Evolutionary conservation across 768 basidiomycete genomes (phyloP).

Genomic region (Mycena galopus): DNA sequence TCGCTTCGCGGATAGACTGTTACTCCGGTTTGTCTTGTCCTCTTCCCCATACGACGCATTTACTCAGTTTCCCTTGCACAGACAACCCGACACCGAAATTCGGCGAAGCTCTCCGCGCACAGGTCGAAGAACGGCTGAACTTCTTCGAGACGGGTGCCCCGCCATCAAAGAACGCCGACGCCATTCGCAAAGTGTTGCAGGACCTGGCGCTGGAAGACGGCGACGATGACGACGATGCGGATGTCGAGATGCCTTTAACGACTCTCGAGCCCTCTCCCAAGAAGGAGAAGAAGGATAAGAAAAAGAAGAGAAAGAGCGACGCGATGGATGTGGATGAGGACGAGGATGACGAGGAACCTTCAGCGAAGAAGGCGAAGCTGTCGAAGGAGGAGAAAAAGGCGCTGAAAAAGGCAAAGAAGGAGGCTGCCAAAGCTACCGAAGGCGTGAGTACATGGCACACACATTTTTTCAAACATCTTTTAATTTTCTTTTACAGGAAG

Average conservation of each 20-base stretch:
- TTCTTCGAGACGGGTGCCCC: constrained; percentile 95
- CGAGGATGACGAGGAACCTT: constrained; percentile 64
- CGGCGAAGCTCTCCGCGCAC: constrained; percentile 91
- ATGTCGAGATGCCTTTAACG: constrained; percentile 67
- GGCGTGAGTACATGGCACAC: constrained; percentile 45
- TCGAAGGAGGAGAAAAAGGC: constrained; percentile 92
- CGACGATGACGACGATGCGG: constrained; percentile 70
- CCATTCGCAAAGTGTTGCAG: constrained; percentile 91
- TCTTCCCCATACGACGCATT: neutral
- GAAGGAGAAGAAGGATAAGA: constrained; percentile 72
- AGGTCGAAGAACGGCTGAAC: constrained; percentile 94
- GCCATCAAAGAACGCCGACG: constrained; percentile 92
- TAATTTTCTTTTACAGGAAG: constrained; percentile 30
- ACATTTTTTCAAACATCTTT: neutral
- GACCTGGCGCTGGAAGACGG: constrained; percentile 77
- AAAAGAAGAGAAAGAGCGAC: constrained; percentile 77
- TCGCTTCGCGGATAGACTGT: constrained; percentile 97
- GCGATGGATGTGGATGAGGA: constrained; percentile 73
- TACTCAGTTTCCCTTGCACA: constrained; percentile 42
- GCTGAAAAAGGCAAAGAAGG: constrained; percentile 82
- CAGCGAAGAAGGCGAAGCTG: constrained; percentile 79
- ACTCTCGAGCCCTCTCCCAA: constrained; percentile 68
- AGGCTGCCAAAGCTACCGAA: constrained; percentile 64
- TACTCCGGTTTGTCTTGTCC: constrained; percentile 73
- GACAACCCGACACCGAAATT: constrained; percentile 92